Percentiles rank a stretch among this genome's conserved stretches.
phyloP scores from a whole-genome alignment of 371 early-diverging fungal genomes.

The Globomyces sp. region DNA sequence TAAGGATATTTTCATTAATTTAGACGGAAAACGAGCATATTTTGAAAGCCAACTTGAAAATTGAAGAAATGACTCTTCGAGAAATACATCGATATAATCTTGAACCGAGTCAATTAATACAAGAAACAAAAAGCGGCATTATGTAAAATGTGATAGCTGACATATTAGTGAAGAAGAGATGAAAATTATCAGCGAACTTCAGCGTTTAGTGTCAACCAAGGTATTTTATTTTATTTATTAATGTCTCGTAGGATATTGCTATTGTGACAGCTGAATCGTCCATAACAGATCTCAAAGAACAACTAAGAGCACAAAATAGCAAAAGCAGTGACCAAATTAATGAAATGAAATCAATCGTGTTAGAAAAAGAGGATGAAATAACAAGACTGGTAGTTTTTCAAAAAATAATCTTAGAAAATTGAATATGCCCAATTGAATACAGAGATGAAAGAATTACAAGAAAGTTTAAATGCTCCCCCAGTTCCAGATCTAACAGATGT shows the following conservation, averaged over 20 bases:
- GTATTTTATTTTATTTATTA: too few species aligned
- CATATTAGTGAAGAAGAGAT: too few species aligned
- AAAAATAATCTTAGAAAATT: neutral
- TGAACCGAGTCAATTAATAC: neutral
- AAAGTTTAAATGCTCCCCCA: neutral
- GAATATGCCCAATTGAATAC: neutral
- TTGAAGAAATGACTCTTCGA: slow-evolving; percentile 1
- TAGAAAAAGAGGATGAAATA: neutral
- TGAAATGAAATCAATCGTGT: too few species aligned
- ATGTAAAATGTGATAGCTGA: too few species aligned
- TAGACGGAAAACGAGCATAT: too few species aligned
- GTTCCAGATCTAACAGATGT: slow-evolving; percentile 12
- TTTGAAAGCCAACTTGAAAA: neutral
- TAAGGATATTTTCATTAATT: too few species aligned
- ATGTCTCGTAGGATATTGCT: too few species aligned
- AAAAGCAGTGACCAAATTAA: too few species aligned
- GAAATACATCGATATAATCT: slow-evolving; percentile 5
- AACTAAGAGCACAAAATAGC: too few species aligned
- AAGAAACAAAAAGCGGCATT: neutral
- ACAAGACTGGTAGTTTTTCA: neutral
- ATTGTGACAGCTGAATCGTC: too few species aligned
- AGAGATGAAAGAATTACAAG: neutral
- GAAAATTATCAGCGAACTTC: neutral
- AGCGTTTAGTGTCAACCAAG: neutral
- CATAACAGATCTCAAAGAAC: too few species aligned